A percentile compares a stretch with the other conserved stretches of the same genome.
Conservation (phyloP, 345 rosid species). For the Salix arbutifolia region DNA sequence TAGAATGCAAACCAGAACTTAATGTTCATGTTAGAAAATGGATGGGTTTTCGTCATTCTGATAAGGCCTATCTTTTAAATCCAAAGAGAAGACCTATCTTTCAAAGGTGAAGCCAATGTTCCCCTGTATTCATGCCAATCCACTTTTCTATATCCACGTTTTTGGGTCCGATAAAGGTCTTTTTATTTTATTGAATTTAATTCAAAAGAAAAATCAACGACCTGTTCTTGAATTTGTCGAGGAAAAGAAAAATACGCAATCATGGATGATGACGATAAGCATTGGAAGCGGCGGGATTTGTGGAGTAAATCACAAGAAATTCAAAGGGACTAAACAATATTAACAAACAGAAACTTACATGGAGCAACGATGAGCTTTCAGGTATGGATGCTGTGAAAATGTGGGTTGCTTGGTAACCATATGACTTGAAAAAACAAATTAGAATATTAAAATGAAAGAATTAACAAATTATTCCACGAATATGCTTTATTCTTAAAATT, state of each 20-base stretch:
- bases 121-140: not conserved
- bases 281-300: not conserved
- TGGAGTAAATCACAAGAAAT: not conserved
- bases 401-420: constrained; percentile 1
- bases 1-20: not conserved
- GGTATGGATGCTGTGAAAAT: constrained; percentile 12
- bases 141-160: not conserved
- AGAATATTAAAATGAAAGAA: too few relatives aligned
- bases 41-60: not conserved
- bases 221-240: not conserved
- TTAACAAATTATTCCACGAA: too few relatives aligned
- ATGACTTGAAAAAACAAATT: too few relatives aligned
- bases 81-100: not conserved
- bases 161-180: not conserved
- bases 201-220: not conserved
- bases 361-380: constrained; percentile 2
- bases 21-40: not conserved
- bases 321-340: not conserved
- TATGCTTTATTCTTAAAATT: too few relatives aligned
- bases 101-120: not conserved
- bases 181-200: not conserved
- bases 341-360: constrained; percentile 13
- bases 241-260: not conserved
- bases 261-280: not conserved
- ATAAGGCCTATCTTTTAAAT: not conserved